Evolutionary conservation across 352 stramenopile species (phyloP), one percentile per base, ranked within the genome.

Genomic region (Globisporangium nagaii): DNA sequence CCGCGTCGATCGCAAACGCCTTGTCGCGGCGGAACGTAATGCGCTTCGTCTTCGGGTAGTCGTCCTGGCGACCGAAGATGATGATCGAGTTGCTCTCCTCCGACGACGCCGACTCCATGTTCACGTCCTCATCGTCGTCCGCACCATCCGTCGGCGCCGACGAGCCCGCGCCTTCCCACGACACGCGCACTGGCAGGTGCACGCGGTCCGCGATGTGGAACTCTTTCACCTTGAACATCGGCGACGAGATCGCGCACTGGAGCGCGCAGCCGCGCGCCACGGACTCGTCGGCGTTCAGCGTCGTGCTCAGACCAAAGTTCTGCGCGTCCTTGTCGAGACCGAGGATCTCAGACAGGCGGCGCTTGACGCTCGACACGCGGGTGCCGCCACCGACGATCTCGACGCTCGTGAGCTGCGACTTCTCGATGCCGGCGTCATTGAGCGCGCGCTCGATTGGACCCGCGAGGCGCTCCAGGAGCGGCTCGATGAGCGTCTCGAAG

Each of bases 201-300:
- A 93, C 77, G 47, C 78, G 72, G 69, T 97, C 88, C 12, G 71
- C 74, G 49, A 96, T 86, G 61, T 83, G 75, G 63, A 96, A 97
- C 59, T 94, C 84, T 73, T 96, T 96, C 17, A 97, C 88, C 75
- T 99, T 98, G 71, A 99, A 99, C 52, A 97, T 81, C 37, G 96
- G 96, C 58, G 95, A 99, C 24, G 99, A 81, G 70, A 99, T 99
- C 39, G 97, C 97, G 70, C 92, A 98, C 73, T 98, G 95, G 45
- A 99, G 79, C 6, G 97, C 97, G 66, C 94, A 98, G 66, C 97
- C 97, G 50, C 96, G 84, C 27, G 95, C 92, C 3, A 99, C 96
- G 54, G 93, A 96, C 79, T 99, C 97, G 68, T 99, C 97, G 28
- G 96, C 96, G 79, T 99, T 99, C 74, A 99, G 88, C 35, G 97